Evolutionary conservation across 306 rosid genomes (phyloP), one percentile per base, ranked within the genome.

Genomic region (Fragaria nilgerrensis): DNA sequence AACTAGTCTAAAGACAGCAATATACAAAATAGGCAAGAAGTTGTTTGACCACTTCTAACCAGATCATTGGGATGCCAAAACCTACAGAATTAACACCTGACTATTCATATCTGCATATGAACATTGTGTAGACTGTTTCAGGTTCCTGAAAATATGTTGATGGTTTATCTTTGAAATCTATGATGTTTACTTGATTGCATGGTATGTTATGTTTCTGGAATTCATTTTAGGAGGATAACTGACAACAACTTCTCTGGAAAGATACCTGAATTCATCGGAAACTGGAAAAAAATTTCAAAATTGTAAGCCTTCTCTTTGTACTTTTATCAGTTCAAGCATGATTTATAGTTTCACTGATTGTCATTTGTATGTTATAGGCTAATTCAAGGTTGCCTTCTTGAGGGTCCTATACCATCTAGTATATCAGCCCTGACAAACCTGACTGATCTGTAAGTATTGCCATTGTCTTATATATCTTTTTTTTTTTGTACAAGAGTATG

Each of bases 391-490:
- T 84, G 92, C 84, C 81, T 90, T n/a, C 87, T 94, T 55, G 84
- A 86, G 81, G 98, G 98, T 22, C 98, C 98, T 41, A 90, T 94
- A 73, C 97, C 98, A 71, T 80, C 90, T 22, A 87, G 82, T 85
- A 90, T 94, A 81, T 89, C 95, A 25, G 72, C 85, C 69, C 83
- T 92, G 81, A 86, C 90, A 80, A 85, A 77, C 50, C 84, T 94
- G 78, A 82, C 68, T 25, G 93, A 94, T 88, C 88, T 94, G 98
- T 94, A 92, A 58, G 95, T 58, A 56, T 22, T 58, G 86, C 32
- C 70, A 65, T 73, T 47, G 44, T 69, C 74, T 74, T 77, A 53
- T 65, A 59, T 19, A 74, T 47, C 43, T 45, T 75, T 32, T 32
- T 32, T 65, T 48, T 47, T 61, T 55, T 22, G 43, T 75, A 74